A percentile compares a stretch with the other conserved stretches of the same genome.
These are phyloP conservation scores for Cyathus striatus DNA, from an alignment of 768 basidiomycete genomes.

Conservation along the genomic window DNA sequence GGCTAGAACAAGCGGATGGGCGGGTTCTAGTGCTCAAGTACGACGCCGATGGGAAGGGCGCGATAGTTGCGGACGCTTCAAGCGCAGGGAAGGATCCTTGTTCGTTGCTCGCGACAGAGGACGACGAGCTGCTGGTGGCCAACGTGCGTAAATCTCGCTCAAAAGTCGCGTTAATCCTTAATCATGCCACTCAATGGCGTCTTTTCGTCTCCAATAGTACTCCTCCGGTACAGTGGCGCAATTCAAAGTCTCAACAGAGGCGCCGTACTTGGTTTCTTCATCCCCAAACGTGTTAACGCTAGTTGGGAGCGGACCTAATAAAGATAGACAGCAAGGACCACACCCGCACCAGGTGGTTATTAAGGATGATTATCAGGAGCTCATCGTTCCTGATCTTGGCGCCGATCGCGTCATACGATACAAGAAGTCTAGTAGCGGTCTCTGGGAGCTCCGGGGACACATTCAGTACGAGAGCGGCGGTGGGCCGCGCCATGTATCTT, in stretches of 20 bases:
- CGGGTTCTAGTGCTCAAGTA: constrained; percentile 55
- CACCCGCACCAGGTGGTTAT: constrained; percentile 75
- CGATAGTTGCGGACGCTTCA: constrained; percentile 39
- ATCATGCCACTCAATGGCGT: constrained; percentile 2
- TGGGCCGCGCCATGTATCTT: constrained; percentile 68
- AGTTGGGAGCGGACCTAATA: constrained; percentile 55
- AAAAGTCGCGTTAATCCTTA: too few relatives aligned
- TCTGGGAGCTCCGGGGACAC: constrained; percentile 48
- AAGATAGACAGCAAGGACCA: constrained; percentile 59
- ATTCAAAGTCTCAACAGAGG: constrained; percentile 46
- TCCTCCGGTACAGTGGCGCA: constrained; percentile 54
- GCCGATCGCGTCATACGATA: constrained; percentile 62
- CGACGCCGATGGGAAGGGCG: constrained; percentile 45
- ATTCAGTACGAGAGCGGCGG: constrained; percentile 49
- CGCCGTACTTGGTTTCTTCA: constrained; percentile 37
- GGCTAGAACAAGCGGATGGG: constrained; percentile 66
- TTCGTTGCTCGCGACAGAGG: constrained; percentile 50
- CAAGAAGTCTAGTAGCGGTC: constrained; percentile 32
- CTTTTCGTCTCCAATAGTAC: constrained; percentile 42
- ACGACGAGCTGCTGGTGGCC: constrained; percentile 57
- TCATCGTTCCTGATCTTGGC: constrained; percentile 75
- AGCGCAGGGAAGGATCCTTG: constrained; percentile 65
- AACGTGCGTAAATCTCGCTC: constrained; percentile 55
- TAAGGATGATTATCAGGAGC: constrained; percentile 42
- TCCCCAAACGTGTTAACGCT: constrained; percentile 35